Evolutionary conservation across 2,329 filamentous ascomycete genomes (phyloP).

Genomic region (Phoma sp.): DNA sequence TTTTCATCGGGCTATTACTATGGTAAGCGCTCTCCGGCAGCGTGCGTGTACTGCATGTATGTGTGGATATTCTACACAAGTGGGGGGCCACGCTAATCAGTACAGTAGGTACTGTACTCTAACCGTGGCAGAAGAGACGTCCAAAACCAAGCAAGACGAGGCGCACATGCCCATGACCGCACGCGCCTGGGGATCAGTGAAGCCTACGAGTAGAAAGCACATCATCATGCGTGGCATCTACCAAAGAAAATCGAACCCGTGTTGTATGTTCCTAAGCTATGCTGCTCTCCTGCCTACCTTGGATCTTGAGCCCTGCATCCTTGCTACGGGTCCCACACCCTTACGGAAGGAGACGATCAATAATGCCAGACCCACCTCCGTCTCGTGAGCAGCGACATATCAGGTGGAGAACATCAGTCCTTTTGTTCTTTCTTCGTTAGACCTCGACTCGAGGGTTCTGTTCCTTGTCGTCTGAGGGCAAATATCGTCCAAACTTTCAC

Average conservation of each 20-base stretch:
- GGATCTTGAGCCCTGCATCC: background rate
- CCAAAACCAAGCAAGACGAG: background rate
- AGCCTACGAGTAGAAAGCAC: too few species aligned
- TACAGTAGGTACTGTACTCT: background rate
- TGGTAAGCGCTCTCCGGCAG: background rate
- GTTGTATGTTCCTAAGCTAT: background rate
- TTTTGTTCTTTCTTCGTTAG: background rate
- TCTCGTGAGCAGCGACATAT: slow-evolving; percentile 2
- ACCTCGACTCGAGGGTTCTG: background rate
- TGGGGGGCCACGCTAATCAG: background rate
- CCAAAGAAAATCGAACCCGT: too few species aligned
- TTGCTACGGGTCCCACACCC: slow-evolving; percentile 13
- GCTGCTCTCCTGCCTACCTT: background rate
- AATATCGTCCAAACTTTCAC: slow-evolving; percentile 3
- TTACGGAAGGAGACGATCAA: slow-evolving; percentile 1
- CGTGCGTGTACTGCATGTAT: background rate
- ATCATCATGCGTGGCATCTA: too few species aligned
- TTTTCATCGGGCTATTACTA: background rate
- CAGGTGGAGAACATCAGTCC: background rate
- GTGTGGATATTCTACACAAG: background rate
- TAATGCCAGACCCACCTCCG: background rate
- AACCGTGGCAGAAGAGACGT: background rate
- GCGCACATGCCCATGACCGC: background rate
- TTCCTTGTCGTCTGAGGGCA: background rate
- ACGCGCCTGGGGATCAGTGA: background rate